Percentiles rank a stretch among this genome's conserved stretches.
These are phyloP conservation scores for Blastomyces percursus DNA, from an alignment of 2,329 filamentous ascomycete species.

Conservation along the genomic window DNA sequence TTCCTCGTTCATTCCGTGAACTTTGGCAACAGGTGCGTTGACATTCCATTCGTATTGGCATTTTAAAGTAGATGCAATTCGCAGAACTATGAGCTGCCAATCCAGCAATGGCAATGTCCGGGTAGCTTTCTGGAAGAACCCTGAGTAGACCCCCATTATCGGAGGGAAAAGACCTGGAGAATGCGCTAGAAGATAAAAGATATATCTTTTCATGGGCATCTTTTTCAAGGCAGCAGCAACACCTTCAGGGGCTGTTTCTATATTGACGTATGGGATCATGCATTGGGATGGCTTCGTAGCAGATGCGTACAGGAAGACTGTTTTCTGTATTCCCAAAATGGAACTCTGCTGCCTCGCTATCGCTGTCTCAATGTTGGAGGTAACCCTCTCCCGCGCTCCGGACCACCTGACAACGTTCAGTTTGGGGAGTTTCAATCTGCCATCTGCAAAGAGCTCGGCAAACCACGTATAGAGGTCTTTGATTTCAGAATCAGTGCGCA, in stretches of 20 bases:
- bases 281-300: neutral
- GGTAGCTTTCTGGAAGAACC: neutral
- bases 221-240: neutral
- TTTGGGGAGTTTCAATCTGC: neutral
- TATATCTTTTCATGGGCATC: neutral
- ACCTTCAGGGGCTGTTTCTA: neutral
- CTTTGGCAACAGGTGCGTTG: neutral
- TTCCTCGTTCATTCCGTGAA: neutral
- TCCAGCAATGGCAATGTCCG: neutral
- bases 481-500: slow-evolving; percentile 5
- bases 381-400: neutral
- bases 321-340: neutral
- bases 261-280: neutral
- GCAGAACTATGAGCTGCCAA: slow-evolving; percentile 1
- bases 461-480: slow-evolving; percentile 1
- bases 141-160: neutral
- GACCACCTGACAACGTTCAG: neutral
- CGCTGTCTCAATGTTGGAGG: neutral
- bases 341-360: neutral
- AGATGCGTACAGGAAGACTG: neutral
- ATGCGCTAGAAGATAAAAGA: neutral
- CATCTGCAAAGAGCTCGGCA: neutral
- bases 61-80: neutral
- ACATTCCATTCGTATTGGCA: slow-evolving; percentile 1
- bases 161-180: neutral